phyloP scores from a whole-genome alignment of 768 basidiomycete genomes.

The Leccinum ochraceum region DNA sequence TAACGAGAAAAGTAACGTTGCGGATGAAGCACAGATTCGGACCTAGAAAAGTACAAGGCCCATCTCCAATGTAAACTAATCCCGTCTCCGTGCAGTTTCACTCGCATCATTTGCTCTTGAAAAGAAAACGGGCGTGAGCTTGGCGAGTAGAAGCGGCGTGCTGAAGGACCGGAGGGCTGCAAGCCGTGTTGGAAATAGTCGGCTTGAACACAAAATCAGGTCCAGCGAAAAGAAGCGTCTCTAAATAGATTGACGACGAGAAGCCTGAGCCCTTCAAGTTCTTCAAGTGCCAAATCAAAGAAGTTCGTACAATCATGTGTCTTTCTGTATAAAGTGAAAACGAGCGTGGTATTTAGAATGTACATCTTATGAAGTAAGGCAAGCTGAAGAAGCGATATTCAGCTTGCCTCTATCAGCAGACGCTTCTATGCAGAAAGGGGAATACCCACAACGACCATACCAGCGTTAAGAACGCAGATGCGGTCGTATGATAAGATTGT shows the following conservation, averaged over 20 bases:
- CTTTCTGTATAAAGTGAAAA: too few relatives aligned
- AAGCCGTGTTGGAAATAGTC: neutral
- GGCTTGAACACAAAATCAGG: too few relatives aligned
- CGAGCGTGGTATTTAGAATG: too few relatives aligned
- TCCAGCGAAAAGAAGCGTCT: too few relatives aligned
- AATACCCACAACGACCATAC: conserved; percentile 62
- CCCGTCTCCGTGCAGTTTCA: neutral
- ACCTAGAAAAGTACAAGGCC: neutral
- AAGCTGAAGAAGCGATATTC: neutral
- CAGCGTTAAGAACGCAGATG: conserved; percentile 84
- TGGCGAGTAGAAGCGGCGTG: neutral
- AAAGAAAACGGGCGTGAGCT: neutral
- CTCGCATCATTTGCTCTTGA: neutral
- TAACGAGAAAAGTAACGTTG: conserved; percentile 4
- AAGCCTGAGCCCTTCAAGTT: too few relatives aligned
- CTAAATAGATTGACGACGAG: too few relatives aligned
- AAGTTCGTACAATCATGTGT: too few relatives aligned
- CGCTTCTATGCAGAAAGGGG: neutral
- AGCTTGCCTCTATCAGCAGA: neutral
- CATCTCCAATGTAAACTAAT: neutral
- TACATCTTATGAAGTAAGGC: too few relatives aligned
- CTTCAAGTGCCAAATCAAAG: too few relatives aligned
- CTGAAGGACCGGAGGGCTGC: neutral
- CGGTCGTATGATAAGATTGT: conserved; percentile 90
- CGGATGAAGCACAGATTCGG: neutral